Percentiles rank a stretch among this genome's conserved stretches.
phyloP scores from a whole-genome alignment of 768 basidiomycete species.

The Lyophyllum shimeji region DNA sequence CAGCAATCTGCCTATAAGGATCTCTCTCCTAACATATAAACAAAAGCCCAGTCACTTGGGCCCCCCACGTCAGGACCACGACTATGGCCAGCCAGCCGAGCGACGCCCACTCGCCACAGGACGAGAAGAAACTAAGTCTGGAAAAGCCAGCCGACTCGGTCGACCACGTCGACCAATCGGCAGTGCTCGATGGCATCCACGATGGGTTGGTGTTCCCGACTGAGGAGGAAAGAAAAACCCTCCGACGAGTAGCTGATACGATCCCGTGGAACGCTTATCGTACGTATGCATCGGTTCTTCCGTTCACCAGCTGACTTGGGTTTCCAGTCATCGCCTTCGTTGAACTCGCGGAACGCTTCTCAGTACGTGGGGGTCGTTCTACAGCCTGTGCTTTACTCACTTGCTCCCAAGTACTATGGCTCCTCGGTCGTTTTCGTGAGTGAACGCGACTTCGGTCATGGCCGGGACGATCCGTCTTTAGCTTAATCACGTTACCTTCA shows the following conservation, averaged over 20 bases:
- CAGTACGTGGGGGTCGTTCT: slow-evolving; percentile 34
- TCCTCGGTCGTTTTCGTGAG: slow-evolving; percentile 51
- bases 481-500: slow-evolving; percentile 17
- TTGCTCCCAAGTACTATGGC: slow-evolving; percentile 37
- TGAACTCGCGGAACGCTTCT: slow-evolving; percentile 76
- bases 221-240: slow-evolving; percentile 54
- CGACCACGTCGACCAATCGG: not conserved
- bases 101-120: not conserved
- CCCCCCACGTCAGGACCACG: not conserved
- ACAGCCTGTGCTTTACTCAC: not conserved
- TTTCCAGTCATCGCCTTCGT: slow-evolving; percentile 59
- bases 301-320: not conserved
- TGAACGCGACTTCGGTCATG: not conserved
- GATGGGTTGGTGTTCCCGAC: slow-evolving; percentile 65
- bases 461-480: not conserved
- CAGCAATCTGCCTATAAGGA: not conserved
- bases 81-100: not conserved
- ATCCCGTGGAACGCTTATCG: slow-evolving; percentile 60
- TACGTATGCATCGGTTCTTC: slow-evolving; percentile 23
- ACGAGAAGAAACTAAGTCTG: slow-evolving; percentile 47
- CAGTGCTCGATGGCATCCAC: slow-evolving; percentile 30
- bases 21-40: not conserved
- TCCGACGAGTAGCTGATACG: slow-evolving; percentile 60
- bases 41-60: not conserved
- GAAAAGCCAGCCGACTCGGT: not conserved